A percentile compares a stretch with the other conserved stretches of the same genome.
Conservation (phyloP, 495 filamentous ascomycete genomes). For the Alectoria sarmentosa region DNA sequence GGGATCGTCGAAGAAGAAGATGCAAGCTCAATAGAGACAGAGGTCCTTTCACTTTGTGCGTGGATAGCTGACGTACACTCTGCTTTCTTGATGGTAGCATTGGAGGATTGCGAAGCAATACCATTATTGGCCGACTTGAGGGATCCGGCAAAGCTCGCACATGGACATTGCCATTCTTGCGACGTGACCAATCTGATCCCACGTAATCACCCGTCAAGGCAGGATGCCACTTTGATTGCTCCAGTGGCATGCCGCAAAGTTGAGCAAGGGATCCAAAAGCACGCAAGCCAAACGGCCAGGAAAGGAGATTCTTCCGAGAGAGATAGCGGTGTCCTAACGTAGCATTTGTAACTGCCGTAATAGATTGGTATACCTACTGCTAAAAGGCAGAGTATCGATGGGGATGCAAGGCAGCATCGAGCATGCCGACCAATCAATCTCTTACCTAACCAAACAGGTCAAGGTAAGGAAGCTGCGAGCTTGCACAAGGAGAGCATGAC, state of each 20-base stretch:
- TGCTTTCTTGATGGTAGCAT: background rate
- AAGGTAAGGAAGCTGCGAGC: constrained; percentile 1
- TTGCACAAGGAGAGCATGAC: background rate
- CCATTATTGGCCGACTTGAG: background rate
- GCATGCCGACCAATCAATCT: background rate
- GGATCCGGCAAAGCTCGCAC: background rate
- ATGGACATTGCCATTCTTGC: background rate
- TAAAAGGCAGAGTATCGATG: background rate
- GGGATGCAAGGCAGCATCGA: background rate
- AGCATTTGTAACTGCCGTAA: background rate
- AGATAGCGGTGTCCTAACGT: background rate
- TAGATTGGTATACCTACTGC: too few species aligned
- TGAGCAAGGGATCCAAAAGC: background rate
- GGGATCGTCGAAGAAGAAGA: background rate
- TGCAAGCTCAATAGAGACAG: background rate
- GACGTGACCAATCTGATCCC: background rate
- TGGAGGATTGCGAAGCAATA: background rate
- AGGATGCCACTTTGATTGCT: background rate
- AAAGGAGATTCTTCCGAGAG: background rate
- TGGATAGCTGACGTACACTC: background rate
- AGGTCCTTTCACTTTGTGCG: background rate
- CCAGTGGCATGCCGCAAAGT: background rate
- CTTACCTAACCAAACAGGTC: background rate
- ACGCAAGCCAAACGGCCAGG: background rate
- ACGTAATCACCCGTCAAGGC: background rate